A percentile compares a stretch with the other conserved stretches of the same genome.
Conservation (phyloP, 495 filamentous ascomycete genomes). For the Penicillium arizonense region DNA sequence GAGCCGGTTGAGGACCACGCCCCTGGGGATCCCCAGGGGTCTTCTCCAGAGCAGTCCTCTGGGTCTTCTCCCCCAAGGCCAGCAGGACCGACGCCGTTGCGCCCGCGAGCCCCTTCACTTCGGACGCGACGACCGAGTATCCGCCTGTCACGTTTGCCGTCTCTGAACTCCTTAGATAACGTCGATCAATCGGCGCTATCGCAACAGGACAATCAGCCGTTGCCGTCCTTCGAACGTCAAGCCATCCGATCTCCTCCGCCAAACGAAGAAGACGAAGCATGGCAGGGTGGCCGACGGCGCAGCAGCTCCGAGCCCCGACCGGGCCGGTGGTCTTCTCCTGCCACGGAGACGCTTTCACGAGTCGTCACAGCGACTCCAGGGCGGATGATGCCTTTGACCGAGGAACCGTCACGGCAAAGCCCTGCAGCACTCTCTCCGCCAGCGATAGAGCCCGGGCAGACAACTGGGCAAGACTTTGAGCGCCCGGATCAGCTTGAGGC, state of each 20-base stretch:
- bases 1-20: slow-evolving; percentile 31
- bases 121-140: slow-evolving; percentile 41
- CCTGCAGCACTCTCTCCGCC: slow-evolving; percentile 7
- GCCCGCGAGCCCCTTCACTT: no score
- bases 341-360: slow-evolving; percentile 30
- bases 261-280: slow-evolving; percentile 31
- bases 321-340: slow-evolving; percentile 37
- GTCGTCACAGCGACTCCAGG: slow-evolving; percentile 32
- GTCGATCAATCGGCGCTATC: slow-evolving; percentile 5
- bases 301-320: slow-evolving; percentile 47
- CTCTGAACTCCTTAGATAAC: slow-evolving; percentile 19
- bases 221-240: slow-evolving; percentile 7
- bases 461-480: slow-evolving; percentile 5
- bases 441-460: neutral
- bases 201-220: slow-evolving; percentile 5
- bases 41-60: slow-evolving; percentile 6
- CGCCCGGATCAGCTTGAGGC: neutral
- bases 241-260: slow-evolving; percentile 14
- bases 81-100: slow-evolving; percentile 5
- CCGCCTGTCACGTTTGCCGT: slow-evolving; percentile 36
- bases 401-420: slow-evolving; percentile 33
- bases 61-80: slow-evolving; percentile 4
- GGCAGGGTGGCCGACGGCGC: slow-evolving; percentile 38
- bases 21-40: slow-evolving; percentile 4
- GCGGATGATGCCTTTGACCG: slow-evolving; percentile 34